phyloP scores from a whole-genome alignment of 2,329 filamentous ascomycete species.

The Neurospora sp. region DNA sequence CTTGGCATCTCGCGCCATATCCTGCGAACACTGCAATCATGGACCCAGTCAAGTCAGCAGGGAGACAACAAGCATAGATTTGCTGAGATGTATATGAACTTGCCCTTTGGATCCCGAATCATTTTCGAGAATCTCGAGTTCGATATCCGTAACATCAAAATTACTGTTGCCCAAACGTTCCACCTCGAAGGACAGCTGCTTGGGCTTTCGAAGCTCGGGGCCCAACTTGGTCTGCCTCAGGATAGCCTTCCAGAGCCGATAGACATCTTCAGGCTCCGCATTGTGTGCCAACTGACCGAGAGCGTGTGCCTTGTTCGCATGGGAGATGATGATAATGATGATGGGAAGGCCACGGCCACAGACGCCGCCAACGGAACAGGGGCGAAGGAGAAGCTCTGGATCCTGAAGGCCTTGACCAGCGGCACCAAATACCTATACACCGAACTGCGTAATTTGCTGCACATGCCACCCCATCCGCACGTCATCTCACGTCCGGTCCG shows the following conservation, averaged over 20 bases:
- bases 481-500: constrained; percentile 42
- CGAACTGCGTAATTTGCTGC: constrained; percentile 46
- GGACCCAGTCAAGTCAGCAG: constrained; percentile 26
- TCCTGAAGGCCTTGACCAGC: constrained; percentile 50
- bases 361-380: not conserved
- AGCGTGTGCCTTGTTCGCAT: constrained; percentile 46
- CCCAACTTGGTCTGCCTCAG: constrained; percentile 33
- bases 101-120: constrained; percentile 50
- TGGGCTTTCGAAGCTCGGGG: constrained; percentile 30
- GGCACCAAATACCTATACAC: constrained; percentile 52
- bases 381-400: constrained; percentile 26
- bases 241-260: constrained; percentile 33
- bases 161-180: constrained; percentile 40
- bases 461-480: constrained; percentile 40
- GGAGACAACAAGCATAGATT: not conserved
- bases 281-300: constrained; percentile 47
- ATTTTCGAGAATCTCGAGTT: constrained; percentile 41
- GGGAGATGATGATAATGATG: constrained; percentile 4
- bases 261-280: constrained; percentile 39
- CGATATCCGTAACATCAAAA: constrained; percentile 34
- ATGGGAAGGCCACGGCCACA: constrained; percentile 15
- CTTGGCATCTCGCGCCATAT: constrained; percentile 46
- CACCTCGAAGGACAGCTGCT: constrained; percentile 44
- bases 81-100: constrained; percentile 28
- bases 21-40: constrained; percentile 42